Base-by-base conservation (phyloP, 1,284 basidiomycete species). In the Mrakiaceae sp. region DNA sequence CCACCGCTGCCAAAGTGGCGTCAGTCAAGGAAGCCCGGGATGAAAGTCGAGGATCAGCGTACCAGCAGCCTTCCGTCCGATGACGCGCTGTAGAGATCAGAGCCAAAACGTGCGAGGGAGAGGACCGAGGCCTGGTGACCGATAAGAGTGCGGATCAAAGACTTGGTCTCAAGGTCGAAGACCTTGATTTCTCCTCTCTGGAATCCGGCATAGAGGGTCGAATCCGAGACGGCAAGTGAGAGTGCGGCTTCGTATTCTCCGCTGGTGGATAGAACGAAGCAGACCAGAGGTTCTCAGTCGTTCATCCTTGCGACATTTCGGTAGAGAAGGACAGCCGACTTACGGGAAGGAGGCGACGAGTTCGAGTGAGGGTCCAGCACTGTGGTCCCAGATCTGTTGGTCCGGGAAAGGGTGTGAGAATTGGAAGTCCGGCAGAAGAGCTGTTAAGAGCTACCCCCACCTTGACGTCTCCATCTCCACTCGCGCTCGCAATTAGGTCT, bases 121-220 rank as follows among this genome's bases (percentile, higher is more conserved):
- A 96, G 77, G 16, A 95, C 84, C 72, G 93, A 90, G 60, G 87
- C 88, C 76, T 88, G 86, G 71, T 92, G 86, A 0, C 89, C 87
- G 16, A 91, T 85, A 62, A 98, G 87, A 0, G 85, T 89, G 53
- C 95, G 81, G 11, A 98, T 85, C 49, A 89, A 78, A 0, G 90
- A 88, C 67, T 84, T 85, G 0, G 91, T 95, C 73, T 94, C 92
- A 9, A 96, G 78, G 74, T 98, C 94, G 79, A 90, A 86, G 5
- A 98, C 87, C 69, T 88, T 88, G 70, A 98, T 89, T 69, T 88
- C 86, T 1, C 95, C 95, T 69, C 90, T 91, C 75, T 98, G 95
- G 70, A 92, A 87, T 0, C 92, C 95, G 0, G 90, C 93, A 70
- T 88, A 96, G 14, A 97, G 81, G 0, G 90, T 90, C 49, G 87